phyloP scores from a whole-genome alignment of 129 eudicot genomes.

The Silybum marianum region DNA sequence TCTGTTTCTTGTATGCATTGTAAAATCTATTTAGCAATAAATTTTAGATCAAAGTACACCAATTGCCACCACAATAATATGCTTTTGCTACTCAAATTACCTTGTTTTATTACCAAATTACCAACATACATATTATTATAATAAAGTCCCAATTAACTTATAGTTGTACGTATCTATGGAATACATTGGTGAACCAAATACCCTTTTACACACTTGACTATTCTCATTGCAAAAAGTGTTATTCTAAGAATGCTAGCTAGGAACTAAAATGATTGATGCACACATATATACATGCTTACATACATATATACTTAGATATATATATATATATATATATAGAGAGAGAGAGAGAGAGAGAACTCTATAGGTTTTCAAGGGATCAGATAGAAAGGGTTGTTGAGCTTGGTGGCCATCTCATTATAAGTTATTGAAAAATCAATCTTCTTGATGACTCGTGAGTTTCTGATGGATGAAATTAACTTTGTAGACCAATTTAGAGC shows the following conservation, averaged over 20 bases:
- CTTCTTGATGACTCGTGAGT: background rate
- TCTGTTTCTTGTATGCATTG: no score
- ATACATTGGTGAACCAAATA: background rate
- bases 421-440: background rate
- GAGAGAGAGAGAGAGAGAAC: background rate
- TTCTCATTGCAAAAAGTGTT: background rate
- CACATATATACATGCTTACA: background rate
- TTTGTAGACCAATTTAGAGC: constrained; percentile 18
- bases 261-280: background rate
- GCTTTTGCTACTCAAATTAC: background rate
- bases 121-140: background rate
- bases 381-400: background rate
- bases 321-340: background rate
- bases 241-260: background rate
- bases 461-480: background rate
- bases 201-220: background rate
- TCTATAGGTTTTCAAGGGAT: background rate
- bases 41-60: no score
- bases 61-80: background rate
- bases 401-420: background rate
- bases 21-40: no score
- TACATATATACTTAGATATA: background rate
- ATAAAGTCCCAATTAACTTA: background rate
- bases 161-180: background rate
- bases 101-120: background rate